Evolutionary conservation across 2,329 filamentous ascomycete species (phyloP), one percentile per base, ranked within the genome.

Genomic region (Clonostachys rosea): DNA sequence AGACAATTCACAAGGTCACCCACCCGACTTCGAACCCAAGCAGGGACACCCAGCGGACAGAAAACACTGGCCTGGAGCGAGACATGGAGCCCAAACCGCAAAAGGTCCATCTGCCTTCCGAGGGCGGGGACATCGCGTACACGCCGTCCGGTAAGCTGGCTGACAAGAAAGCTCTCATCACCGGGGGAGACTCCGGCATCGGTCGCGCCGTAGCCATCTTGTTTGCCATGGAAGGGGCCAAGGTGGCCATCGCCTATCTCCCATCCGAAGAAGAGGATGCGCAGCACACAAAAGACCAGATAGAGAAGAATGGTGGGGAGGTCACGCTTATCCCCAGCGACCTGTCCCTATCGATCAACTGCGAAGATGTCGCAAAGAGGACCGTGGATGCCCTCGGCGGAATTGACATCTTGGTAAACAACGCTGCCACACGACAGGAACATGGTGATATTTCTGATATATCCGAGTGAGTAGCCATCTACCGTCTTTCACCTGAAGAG

Each of bases 171-270:
- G 74, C 71, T 3, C 55, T 81, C 8, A 76, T 81, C 49, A 81
- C 76, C 0, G 77, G 76, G 4, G 78, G 78, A 54, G 78, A 81
- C 79, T 2, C 24, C 10, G 46, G 46, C 17, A 47, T 47, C 20
- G 46, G 46, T n/a, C 20, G 37, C 8, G 46, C 46, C 20, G 34
- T 40, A 77, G 78, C 78, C 0, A 67, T 81, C 1, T 61, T 82
- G 3, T 79, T 79, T 61, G 79, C 79, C 0, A 68, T 75, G 9
- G 79, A 83, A 55, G 79, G 79, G 2, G 76, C 78, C 14, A 73
- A 81, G 51, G 64, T 80, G 42, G 74, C 68, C 20, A 79, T 82
- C 49, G 71, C 74, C 14, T 78, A 81, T 52, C 68, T 80, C 2
- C 74, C 74, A 3, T 71, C 77, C 24, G 79, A 83, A 61, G 64